phyloP scores from a whole-genome alignment of 75 land plant species.

The Cryptomeria japonica region DNA sequence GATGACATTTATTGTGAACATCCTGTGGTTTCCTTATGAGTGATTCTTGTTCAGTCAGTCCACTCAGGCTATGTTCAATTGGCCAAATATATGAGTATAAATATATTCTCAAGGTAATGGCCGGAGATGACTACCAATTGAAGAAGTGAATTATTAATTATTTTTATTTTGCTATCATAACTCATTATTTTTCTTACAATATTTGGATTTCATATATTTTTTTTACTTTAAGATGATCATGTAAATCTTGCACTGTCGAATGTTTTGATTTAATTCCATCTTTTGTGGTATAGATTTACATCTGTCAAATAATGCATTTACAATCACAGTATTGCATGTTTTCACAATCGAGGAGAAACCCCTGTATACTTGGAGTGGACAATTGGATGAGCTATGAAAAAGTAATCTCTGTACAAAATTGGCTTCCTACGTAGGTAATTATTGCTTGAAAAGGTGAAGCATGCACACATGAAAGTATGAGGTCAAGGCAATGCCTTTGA shows the following conservation, averaged over 20 bases:
- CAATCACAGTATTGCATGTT: neutral
- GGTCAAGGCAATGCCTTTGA: neutral
- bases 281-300: neutral
- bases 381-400: neutral
- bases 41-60: too few species aligned
- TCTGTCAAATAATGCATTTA: neutral
- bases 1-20: too few species aligned
- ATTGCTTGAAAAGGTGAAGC: too few species aligned
- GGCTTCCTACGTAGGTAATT: neutral
- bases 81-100: too few species aligned
- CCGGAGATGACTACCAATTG: too few species aligned
- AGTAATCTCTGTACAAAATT: neutral
- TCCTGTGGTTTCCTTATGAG: too few species aligned
- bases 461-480: too few species aligned
- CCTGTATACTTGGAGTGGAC: neutral
- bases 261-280: neutral
- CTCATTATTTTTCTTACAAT: too few species aligned
- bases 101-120: too few species aligned
- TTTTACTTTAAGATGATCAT: neutral
- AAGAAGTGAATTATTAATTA: too few species aligned
- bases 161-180: too few species aligned
- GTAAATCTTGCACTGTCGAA: neutral
- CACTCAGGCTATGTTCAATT: too few species aligned
- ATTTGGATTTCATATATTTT: neutral
- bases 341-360: neutral